These are phyloP conservation scores for Globisporangium camurandrum DNA, from an alignment of 352 stramenopile genomes.

Conservation along the genomic window DNA sequence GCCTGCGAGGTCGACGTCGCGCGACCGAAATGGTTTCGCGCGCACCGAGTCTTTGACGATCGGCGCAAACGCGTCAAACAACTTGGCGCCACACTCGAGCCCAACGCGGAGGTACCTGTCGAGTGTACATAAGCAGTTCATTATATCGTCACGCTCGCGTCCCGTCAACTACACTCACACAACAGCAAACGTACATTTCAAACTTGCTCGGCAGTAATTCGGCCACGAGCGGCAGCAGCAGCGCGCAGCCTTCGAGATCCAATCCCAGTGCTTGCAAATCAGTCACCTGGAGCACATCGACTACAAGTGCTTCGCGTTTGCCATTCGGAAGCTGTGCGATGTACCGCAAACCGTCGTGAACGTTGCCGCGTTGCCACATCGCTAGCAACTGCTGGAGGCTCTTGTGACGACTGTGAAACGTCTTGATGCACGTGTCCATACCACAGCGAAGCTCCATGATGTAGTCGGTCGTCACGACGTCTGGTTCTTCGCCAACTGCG, in stretches of 20 bases:
- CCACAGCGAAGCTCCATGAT: slow-evolving; percentile 79
- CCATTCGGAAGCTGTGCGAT: slow-evolving; percentile 52
- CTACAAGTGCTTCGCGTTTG: slow-evolving; percentile 62
- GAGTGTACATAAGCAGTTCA: background rate
- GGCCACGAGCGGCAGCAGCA: slow-evolving; percentile 72
- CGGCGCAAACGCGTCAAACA: slow-evolving; percentile 68
- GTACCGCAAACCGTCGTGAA: slow-evolving; percentile 67
- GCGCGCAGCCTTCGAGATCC: slow-evolving; percentile 62
- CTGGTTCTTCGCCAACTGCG: background rate
- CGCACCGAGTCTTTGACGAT: slow-evolving; percentile 62
- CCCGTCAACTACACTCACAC: too few species aligned
- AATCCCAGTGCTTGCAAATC: slow-evolving; percentile 55
- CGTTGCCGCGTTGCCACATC: slow-evolving; percentile 60
- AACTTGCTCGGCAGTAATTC: slow-evolving; percentile 63
- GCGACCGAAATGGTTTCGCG: slow-evolving; percentile 33
- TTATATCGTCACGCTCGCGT: background rate
- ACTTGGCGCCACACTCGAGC: slow-evolving; percentile 46
- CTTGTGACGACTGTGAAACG: slow-evolving; percentile 61
- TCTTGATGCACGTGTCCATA: slow-evolving; percentile 80
- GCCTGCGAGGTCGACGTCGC: slow-evolving; percentile 60
- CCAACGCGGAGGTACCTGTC: slow-evolving; percentile 48
- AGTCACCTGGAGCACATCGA: slow-evolving; percentile 61
- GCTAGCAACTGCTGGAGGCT: slow-evolving; percentile 57
- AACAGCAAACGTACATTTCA: slow-evolving; percentile 32
- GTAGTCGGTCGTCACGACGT: slow-evolving; percentile 48